Base-by-base conservation (phyloP, 1,139 yeast species). In the Yamadazyma spencermartinsiae region DNA sequence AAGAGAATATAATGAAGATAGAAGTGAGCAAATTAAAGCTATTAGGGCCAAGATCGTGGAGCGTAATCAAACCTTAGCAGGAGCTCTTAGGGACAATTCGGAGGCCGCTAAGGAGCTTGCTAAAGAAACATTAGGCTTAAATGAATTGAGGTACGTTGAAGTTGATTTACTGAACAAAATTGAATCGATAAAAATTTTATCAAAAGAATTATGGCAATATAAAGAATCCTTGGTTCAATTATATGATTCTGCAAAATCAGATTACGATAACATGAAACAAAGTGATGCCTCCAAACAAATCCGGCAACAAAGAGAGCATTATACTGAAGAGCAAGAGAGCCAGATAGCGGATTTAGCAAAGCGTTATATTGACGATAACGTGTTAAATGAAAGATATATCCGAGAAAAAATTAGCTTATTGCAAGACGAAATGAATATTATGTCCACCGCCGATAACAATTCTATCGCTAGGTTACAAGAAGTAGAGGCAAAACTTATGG, bases 201-300 rank as follows among this genome's bases (percentile, higher is more conserved):
- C 65, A 14, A 46, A 46, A n/a, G 68, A 67, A 13, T 54, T 76
- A 12, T 67, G 64, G 11, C 54, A 38, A 45, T 68, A 57, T 38
- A 58, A 58, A 37, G 52, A 43, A 35, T 56, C 46, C 26, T 63
- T 55, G 41, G 61, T 52, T 37, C 52, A 54, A 5, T 65, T 60
- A 4, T 74, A 70, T 44, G 60, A 61, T 5, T 55, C 55, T 12
- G 76, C 79, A 7, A 68, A 74, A 39, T 49, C 55, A 16, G 61
- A 60, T 31, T 71, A 74, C 38, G 70, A 70, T 33, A 64, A 62
- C 38, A 60, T 68, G 39, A 74, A 67, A 43, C 65, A 71, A 34
- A 68, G 76, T 35, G 74, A 67, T 15, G 74, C 74, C 11, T 73
- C 71, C 12, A 57, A 58, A 33, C 60, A 58, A 34, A 67, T 80